A percentile compares a stretch with the other conserved stretches of the same genome.
Conservation (phyloP, 78 protist species). For the Chrysochromulina parva region DNA sequence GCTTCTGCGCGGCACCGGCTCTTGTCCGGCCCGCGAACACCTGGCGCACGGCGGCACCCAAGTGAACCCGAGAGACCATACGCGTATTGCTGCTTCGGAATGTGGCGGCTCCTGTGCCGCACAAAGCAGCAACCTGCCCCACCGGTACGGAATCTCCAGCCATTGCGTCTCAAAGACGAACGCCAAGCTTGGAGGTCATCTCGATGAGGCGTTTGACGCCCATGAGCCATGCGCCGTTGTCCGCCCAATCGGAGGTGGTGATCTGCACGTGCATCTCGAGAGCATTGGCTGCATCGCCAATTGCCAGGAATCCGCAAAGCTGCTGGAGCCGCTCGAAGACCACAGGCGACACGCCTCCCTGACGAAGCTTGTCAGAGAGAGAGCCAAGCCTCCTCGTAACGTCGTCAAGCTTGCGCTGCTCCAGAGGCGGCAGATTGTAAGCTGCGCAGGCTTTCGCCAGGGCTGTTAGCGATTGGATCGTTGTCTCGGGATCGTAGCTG, state of each 20-base stretch:
- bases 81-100: too few relatives aligned
- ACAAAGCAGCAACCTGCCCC: too few relatives aligned
- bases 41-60: too few relatives aligned
- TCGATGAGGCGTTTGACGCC: conserved; percentile 10
- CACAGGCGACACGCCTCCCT: neutral
- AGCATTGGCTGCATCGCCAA: neutral
- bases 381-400: neutral
- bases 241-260: conserved; percentile 40
- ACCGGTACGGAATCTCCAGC: too few relatives aligned
- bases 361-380: neutral
- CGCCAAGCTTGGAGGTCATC: neutral
- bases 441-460: neutral
- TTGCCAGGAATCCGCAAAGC: neutral
- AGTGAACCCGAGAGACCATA: too few relatives aligned
- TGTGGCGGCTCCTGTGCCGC: too few relatives aligned
- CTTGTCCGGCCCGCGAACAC: too few relatives aligned
- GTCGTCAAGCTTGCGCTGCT: neutral
- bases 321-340: neutral
- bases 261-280: conserved; percentile 1
- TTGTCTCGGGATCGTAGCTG: too few relatives aligned
- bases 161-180: neutral
- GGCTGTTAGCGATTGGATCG: too few relatives aligned
- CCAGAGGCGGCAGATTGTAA: neutral
- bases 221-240: conserved; percentile 21
- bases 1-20: too few relatives aligned